These are phyloP conservation scores for Nigrospora oryzae DNA, from an alignment of 2,329 filamentous ascomycete genomes.

Conservation along the genomic window DNA sequence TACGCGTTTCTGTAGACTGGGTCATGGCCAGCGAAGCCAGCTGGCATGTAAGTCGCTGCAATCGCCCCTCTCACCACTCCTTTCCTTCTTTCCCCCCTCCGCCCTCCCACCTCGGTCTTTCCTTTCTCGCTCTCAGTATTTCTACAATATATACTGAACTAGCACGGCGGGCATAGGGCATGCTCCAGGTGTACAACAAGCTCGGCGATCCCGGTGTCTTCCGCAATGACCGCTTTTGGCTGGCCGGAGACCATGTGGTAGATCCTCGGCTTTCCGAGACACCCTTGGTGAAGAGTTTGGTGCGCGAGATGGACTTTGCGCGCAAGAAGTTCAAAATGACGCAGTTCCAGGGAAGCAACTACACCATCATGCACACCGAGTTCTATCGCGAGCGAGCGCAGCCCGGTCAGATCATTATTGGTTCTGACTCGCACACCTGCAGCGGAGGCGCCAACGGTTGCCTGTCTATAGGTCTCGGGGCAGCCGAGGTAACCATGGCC, in stretches of 20 bases:
- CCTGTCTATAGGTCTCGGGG: slow-evolving; percentile 33
- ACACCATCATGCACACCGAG: slow-evolving; percentile 37
- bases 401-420: slow-evolving; percentile 32
- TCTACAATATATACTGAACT: not conserved
- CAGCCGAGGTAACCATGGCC: slow-evolving; percentile 32
- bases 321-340: slow-evolving; percentile 32
- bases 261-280: slow-evolving; percentile 29
- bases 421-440: slow-evolving; percentile 37
- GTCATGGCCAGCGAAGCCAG: not conserved
- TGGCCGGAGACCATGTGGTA: slow-evolving; percentile 38
- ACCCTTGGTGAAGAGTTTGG: slow-evolving; percentile 25
- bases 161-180: not conserved
- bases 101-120: too few species aligned
- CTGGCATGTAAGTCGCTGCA: not conserved
- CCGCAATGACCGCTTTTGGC: slow-evolving; percentile 40
- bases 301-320: slow-evolving; percentile 25
- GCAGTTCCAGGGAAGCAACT: slow-evolving; percentile 17
- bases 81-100: too few species aligned
- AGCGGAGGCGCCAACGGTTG: slow-evolving; percentile 29
- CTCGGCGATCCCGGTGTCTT: slow-evolving; percentile 31
- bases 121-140: too few species aligned
- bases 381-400: slow-evolving; percentile 33
- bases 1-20: not conserved
- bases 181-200: slow-evolving; percentile 17
- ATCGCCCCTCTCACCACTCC: too few species aligned